Evolutionary conservation across 1,139 yeast genomes (phyloP).

Genomic region (Saccharomyces hybrid): DNA sequence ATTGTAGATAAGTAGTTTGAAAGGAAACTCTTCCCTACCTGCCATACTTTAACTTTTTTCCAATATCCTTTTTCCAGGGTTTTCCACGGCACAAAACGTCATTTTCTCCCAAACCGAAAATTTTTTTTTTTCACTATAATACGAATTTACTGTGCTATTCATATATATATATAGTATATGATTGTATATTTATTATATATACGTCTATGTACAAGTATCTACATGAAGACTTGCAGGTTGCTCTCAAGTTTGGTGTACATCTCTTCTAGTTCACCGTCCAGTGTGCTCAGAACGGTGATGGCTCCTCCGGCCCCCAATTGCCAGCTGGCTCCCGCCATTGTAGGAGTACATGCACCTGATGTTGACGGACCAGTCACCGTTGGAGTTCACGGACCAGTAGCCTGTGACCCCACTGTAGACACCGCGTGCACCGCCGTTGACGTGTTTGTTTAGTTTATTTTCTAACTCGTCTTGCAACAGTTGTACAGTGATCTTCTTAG

Average conservation of each 20-base stretch:
- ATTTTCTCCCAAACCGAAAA: neutral
- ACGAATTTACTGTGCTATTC: neutral
- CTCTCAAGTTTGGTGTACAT: slow-evolving; percentile 74
- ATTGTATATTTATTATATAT: neutral
- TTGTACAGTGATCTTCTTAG: slow-evolving; percentile 87
- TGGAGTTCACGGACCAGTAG: slow-evolving; percentile 84
- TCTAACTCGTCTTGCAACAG: slow-evolving; percentile 46
- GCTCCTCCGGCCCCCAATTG: slow-evolving; percentile 98
- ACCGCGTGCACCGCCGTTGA: slow-evolving; percentile 52
- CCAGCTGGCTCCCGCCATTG: slow-evolving; percentile 45
- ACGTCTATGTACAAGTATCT: neutral
- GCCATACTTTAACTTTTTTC: neutral
- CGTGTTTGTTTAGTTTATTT: slow-evolving; percentile 35
- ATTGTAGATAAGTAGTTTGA: neutral
- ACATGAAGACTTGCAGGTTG: slow-evolving; percentile 57
- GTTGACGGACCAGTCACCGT: slow-evolving; percentile 93
- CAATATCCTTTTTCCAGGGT: slow-evolving; percentile 1
- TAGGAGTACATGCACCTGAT: slow-evolving; percentile 79
- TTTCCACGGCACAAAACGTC: slow-evolving; percentile 1
- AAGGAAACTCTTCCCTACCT: neutral
- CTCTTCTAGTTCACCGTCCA: slow-evolving; percentile 85
- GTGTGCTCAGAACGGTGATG: slow-evolving; percentile 78
- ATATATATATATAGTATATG: neutral
- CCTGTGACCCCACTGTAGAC: slow-evolving; percentile 93
- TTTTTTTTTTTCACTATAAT: neutral